Percentiles rank a stretch among this genome's conserved stretches.
These are phyloP conservation scores for Phytophthora citrophthora DNA, from an alignment of 352 stramenopile species.

Conservation along the genomic window DNA sequence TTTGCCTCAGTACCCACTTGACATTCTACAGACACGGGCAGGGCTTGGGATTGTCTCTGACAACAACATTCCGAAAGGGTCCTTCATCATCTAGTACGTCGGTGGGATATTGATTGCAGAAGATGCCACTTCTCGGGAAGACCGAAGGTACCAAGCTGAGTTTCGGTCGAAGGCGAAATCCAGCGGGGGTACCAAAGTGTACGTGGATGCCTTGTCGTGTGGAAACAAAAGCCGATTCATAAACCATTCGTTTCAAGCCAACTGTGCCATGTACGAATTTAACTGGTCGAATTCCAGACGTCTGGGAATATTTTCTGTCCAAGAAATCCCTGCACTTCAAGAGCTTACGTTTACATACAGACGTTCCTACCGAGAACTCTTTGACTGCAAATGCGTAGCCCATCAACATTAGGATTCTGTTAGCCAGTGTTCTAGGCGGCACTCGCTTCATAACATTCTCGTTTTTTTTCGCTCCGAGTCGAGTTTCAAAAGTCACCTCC, in stretches of 20 bases:
- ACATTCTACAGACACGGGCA: background rate
- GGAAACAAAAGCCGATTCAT: constrained; percentile 1
- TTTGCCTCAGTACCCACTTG: too few species aligned
- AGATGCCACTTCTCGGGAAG: background rate
- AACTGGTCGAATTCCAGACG: constrained; percentile 1
- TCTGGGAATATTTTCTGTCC: background rate
- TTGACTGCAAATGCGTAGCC: too few species aligned
- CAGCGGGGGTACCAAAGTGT: background rate
- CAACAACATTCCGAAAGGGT: background rate
- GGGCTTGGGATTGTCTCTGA: background rate
- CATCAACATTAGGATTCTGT: too few species aligned
- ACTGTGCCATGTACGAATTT: constrained; percentile 1
- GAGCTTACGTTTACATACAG: background rate
- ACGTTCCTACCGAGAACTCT: too few species aligned
- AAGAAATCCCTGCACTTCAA: background rate
- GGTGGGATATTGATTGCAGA: background rate
- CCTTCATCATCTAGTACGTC: background rate
- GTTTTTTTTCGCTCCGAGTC: too few species aligned
- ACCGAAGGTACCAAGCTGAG: background rate
- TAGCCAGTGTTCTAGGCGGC: too few species aligned
- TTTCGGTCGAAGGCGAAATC: background rate
- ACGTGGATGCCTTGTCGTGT: background rate
- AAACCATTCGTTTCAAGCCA: background rate
- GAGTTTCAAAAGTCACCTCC: too few species aligned
- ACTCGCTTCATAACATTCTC: too few species aligned